These are phyloP conservation scores for Bisporella sp. DNA, from an alignment of 2,329 filamentous ascomycete genomes.

Conservation along the genomic window DNA sequence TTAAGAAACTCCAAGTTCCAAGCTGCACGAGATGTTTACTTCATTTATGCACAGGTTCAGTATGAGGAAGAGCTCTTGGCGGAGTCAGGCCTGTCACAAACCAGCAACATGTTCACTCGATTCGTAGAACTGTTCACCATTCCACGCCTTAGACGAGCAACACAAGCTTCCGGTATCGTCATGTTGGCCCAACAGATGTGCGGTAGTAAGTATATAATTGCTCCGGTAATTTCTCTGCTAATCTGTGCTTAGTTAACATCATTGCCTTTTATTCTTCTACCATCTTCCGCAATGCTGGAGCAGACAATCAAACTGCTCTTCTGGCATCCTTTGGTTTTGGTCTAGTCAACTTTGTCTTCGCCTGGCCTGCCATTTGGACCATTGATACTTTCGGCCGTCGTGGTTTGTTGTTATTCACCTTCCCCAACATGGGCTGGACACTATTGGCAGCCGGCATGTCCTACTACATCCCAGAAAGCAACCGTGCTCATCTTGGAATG, in stretches of 20 bases:
- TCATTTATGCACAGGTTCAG: constrained; percentile 45
- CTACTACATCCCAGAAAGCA: constrained; percentile 38
- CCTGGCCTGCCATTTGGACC: constrained; percentile 51
- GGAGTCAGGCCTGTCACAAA: constrained; percentile 33
- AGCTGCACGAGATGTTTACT: constrained; percentile 56
- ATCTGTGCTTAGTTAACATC: constrained; percentile 43
- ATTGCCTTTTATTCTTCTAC: constrained; percentile 70
- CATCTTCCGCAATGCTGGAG: constrained; percentile 50
- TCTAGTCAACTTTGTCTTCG: constrained; percentile 55
- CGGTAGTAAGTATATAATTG: constrained; percentile 12
- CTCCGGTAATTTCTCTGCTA: background rate
- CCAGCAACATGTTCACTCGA: constrained; percentile 52
- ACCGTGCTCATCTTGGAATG: constrained; percentile 39
- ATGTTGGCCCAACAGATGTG: constrained; percentile 48
- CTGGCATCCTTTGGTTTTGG: constrained; percentile 59
- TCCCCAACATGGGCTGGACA: constrained; percentile 60
- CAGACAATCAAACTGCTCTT: constrained; percentile 45
- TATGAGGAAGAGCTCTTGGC: constrained; percentile 21
- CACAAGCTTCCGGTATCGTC: constrained; percentile 67
- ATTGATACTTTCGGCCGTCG: constrained; percentile 35
- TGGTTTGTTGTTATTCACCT: constrained; percentile 55
- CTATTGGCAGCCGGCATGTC: constrained; percentile 52
- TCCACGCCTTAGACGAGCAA: constrained; percentile 64
- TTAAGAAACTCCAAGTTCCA: constrained; percentile 53
- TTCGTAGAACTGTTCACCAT: constrained; percentile 63